These are phyloP conservation scores for Wickerhamomyces kurtzmanii DNA, from an alignment of 805 yeast species.

Conservation along the genomic window DNA sequence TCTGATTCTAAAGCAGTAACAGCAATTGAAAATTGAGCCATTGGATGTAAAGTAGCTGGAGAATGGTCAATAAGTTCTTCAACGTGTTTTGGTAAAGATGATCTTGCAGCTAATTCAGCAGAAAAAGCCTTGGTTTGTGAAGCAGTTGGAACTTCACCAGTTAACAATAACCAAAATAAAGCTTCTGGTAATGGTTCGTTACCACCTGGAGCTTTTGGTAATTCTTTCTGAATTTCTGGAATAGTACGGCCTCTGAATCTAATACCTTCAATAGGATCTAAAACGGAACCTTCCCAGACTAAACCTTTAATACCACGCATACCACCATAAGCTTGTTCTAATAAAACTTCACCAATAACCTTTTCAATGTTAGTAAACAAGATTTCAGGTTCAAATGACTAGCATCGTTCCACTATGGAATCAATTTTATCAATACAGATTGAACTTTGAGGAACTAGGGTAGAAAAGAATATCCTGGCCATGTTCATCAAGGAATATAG, in stretches of 20 bases:
- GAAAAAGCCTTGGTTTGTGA: slow-evolving; percentile 62
- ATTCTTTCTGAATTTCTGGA: slow-evolving; percentile 63
- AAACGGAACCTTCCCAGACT: slow-evolving; percentile 84
- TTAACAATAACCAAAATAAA: slow-evolving; percentile 70
- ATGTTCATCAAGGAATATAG: too few relatives aligned
- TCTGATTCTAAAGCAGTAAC: slow-evolving; percentile 74
- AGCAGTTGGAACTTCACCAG: slow-evolving; percentile 76
- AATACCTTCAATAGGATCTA: slow-evolving; percentile 80
- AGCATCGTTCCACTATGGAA: too few relatives aligned
- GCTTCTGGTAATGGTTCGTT: slow-evolving; percentile 72
- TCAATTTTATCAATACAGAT: too few relatives aligned
- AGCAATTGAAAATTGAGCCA: slow-evolving; percentile 85
- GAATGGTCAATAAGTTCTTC: slow-evolving; percentile 60
- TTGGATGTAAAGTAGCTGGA: slow-evolving; percentile 74
- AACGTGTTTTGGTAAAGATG: slow-evolving; percentile 72
- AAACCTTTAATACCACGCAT: slow-evolving; percentile 82
- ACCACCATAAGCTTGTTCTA: slow-evolving; percentile 86
- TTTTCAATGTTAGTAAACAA: too few relatives aligned
- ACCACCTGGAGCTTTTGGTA: slow-evolving; percentile 64
- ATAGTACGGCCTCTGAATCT: slow-evolving; percentile 80
- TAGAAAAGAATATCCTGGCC: too few relatives aligned
- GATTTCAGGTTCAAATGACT: too few relatives aligned
- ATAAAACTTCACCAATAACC: slow-evolving; percentile 59
- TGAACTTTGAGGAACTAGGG: too few relatives aligned
- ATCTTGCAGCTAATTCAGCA: slow-evolving; percentile 71